Base-by-base conservation (phyloP, 2,329 filamentous ascomycete genomes). In the Curvularia sp. region DNA sequence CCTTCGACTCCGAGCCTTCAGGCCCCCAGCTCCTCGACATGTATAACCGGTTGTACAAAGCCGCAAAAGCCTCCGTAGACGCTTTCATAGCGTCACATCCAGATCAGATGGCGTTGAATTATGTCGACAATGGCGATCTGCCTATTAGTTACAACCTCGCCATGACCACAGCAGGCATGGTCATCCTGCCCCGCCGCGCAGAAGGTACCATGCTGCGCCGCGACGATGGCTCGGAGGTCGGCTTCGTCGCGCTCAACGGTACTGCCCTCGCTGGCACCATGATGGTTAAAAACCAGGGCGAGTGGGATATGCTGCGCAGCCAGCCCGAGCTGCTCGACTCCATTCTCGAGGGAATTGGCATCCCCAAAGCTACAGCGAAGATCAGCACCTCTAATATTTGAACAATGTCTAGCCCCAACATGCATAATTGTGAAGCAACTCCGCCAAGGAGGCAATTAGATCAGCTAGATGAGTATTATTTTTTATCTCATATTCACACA, bases 101-200 rank as follows among this genome's bases (percentile, higher is more conserved):
- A 5, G 73, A 63, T 13, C 61, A 66, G 18, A 63, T 75, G 5
- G 55, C 68, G 31, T 53, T 74, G 22, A 66, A 73, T 41, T 12
- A 67, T 15, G 59, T 64, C 4, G 67, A 67, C 1, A 68, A 73
- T 46, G 81, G 79, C 1, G 74, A 77, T 2, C 73, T 81, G 0
- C 77, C 78, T 0, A 82, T 87, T 46, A 85, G 83, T 70, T 86
- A 87, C 69, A 87, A 87, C 58, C 76, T 87, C 2, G 84, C 82
- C 9, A 83, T 87, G 80, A 87, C 84, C 0, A 79, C 78, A 3
- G 71, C 76, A 1, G 78, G 75, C 7, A 86, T 87, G 83, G 79
- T 82, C 53, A 81, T 87, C 20, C 79, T 82, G 35, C 84, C 84
- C 3, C 75, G 85, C 54, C 74, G 75, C 39, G 76, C 72, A 20